phyloP scores from a whole-genome alignment of 139 green algal species.

The Trebouxia sp. region DNA sequence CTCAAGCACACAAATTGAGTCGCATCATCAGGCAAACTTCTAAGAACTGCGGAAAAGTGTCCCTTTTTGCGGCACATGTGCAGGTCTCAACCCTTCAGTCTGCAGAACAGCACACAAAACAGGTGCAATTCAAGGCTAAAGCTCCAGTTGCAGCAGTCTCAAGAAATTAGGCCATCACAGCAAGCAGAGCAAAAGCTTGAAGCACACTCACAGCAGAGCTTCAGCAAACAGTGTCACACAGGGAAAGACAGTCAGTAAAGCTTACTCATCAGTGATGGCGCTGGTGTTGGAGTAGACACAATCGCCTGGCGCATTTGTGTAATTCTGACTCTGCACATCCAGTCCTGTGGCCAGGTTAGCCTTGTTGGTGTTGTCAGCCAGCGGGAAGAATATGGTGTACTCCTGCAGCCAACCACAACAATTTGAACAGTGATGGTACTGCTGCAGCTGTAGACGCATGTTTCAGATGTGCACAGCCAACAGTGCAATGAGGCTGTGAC shows the following conservation, averaged over 20 bases:
- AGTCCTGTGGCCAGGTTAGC: slow-evolving; percentile 11
- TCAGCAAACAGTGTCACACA: background rate
- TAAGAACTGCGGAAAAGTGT: background rate
- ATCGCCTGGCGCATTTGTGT: background rate
- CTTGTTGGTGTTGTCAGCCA: slow-evolving; percentile 17
- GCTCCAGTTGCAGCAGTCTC: background rate
- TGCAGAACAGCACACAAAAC: background rate
- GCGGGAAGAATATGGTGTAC: slow-evolving; percentile 16
- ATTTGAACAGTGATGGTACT: no score
- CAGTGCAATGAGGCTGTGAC: no score
- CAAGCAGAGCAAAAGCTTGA: background rate
- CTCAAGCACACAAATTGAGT: background rate
- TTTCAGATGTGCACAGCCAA: no score
- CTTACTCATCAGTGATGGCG: background rate
- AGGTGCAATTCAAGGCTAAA: background rate
- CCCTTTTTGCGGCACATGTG: background rate
- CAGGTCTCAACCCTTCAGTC: no score
- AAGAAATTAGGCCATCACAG: background rate
- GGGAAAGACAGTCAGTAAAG: background rate
- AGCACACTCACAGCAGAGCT: background rate
- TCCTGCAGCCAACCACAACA: background rate
- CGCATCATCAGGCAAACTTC: background rate
- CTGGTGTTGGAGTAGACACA: slow-evolving; percentile 9
- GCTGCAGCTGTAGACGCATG: no score
- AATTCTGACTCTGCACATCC: background rate